phyloP scores from a whole-genome alignment of 1,284 basidiomycete species.

The Tilletia caries region DNA sequence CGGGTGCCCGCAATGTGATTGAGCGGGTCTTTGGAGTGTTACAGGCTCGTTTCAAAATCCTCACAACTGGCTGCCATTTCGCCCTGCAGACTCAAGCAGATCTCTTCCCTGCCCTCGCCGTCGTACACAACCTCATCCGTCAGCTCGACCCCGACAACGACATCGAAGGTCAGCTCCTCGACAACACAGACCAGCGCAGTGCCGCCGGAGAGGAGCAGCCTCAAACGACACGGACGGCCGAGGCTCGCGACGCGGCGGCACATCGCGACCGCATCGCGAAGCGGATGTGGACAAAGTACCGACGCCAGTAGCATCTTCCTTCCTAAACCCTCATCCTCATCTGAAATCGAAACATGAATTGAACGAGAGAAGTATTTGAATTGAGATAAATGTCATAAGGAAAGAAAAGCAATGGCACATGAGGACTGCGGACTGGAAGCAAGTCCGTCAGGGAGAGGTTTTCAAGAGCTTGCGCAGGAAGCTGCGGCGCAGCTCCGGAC shows the following conservation, averaged over 20 bases:
- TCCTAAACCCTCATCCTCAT: no score
- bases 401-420: no score
- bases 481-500: background rate
- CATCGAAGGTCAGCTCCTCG: background rate
- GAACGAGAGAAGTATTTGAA: no score
- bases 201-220: background rate
- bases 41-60: constrained; percentile 27
- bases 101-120: background rate
- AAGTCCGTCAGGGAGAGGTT: no score
- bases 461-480: background rate
- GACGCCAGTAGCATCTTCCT: no score
- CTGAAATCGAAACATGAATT: no score
- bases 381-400: no score
- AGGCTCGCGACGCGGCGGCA: background rate
- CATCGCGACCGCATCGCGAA: background rate
- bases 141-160: background rate
- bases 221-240: no score
- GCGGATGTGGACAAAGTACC: background rate
- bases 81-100: constrained; percentile 1
- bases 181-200: background rate
- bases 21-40: constrained; percentile 24
- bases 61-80: background rate
- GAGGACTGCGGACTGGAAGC: no score
- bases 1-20: constrained; percentile 22
- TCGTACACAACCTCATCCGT: constrained; percentile 1